Evolutionary conservation across 148 eudicot genomes (phyloP), one percentile per base, ranked within the genome.

Genomic region (Pharnaceum exiguum): DNA sequence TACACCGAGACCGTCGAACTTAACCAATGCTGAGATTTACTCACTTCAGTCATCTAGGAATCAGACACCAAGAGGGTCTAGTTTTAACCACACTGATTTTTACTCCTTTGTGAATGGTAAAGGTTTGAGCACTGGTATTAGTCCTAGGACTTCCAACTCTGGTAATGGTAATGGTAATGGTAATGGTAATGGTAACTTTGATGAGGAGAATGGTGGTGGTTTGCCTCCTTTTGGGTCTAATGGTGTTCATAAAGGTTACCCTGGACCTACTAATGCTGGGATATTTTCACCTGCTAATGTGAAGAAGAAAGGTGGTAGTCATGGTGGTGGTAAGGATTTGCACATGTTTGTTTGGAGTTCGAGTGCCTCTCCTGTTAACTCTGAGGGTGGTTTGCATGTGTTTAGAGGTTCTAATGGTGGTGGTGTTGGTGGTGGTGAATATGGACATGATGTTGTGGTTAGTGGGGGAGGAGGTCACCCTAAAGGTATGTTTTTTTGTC

Each of bases 341-440:
- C 89, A 83, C 27, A 83, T 83, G 89, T 83, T 77, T 70, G 89
- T 83, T 12, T 83, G 89, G 89, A 83, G 89, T 47, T 81, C 89
- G 3, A 83, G 79, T 40, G 85, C 86, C 53, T 83, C 89, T 0
- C 89, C 89, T 0, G 89, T 83, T 19, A n/a, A n/a, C n/a, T 77
- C 87, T 13, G 91, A 90, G 63, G 95, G 95, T 0, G 97, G 98
- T 27, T 72, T 91, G 55, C 96, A 89, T 72, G 97, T 90, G 10
- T 90, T 84, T 64, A 73, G 77, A 39, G 94, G 87, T n/a, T 71
- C 67, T 19, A 71, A 24, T 22, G 22, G 25, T 18, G 83, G 82
- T 7, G 68, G 59, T 8, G 69, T 26, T 50, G 46, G 15, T 36
- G 66, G 57, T 1, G 81, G 68, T 7, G 86, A 83, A 4, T 79